phyloP scores from a whole-genome alignment of 352 stramenopile genomes.

The Phytophthora boehmeriae region DNA sequence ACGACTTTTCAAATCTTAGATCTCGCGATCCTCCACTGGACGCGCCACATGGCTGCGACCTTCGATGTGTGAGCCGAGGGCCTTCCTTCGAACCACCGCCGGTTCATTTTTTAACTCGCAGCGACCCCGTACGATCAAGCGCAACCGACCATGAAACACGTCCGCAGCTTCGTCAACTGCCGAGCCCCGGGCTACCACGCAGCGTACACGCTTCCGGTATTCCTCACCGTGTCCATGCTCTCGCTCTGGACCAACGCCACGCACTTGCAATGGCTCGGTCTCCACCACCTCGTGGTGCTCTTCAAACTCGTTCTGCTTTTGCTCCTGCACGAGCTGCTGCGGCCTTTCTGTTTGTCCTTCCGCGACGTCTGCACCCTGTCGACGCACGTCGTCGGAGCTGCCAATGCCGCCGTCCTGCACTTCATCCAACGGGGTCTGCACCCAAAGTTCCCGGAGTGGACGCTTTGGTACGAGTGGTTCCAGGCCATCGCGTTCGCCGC shows the following conservation, averaged over 20 bases:
- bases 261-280: conserved; percentile 29
- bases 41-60: neutral
- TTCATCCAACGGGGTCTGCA: conserved; percentile 30
- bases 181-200: conserved; percentile 19
- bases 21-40: neutral
- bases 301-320: conserved; percentile 29
- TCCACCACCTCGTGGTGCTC: conserved; percentile 25
- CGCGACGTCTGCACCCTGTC: conserved; percentile 27
- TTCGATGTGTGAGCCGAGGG: neutral
- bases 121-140: neutral
- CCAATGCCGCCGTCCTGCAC: conserved; percentile 26
- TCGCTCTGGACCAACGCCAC: conserved; percentile 37
- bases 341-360: conserved; percentile 48
- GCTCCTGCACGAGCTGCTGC: conserved; percentile 41
- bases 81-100: neutral
- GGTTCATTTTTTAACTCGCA: conserved; percentile 23
- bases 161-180: conserved; percentile 15
- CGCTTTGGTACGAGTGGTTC: conserved; percentile 45
- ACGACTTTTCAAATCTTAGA: too few species aligned
- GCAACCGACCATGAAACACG: conserved; percentile 21
- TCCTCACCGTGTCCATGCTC: conserved; percentile 15
- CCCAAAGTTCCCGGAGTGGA: conserved; percentile 48
- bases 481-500: conserved; percentile 42
- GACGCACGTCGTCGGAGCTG: conserved; percentile 20
- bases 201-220: conserved; percentile 28